These are phyloP conservation scores for Zizania palustris DNA, from an alignment of 202 grass and related monocot genomes.

Conservation along the genomic window DNA sequence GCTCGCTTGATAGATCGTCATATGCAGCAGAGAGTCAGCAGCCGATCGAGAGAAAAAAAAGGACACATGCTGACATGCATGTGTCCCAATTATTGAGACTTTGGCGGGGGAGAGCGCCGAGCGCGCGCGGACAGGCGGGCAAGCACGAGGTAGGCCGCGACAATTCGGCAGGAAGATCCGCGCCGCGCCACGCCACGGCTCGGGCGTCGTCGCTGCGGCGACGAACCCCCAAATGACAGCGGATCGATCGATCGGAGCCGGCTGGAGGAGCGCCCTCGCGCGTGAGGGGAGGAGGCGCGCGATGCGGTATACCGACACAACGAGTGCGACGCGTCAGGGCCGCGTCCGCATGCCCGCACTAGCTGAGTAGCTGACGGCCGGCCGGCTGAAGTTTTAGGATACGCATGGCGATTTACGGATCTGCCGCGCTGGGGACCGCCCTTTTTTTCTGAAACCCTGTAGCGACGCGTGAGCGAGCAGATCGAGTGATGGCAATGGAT, in stretches of 20 bases:
- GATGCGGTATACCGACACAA: neutral
- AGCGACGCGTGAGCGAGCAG: conserved; percentile 16
- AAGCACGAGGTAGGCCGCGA: conserved; percentile 51
- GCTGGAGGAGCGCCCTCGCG: neutral
- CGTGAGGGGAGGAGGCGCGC: neutral
- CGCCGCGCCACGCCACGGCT: neutral
- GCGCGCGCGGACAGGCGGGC: conserved; percentile 10
- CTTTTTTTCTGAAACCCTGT: neutral
- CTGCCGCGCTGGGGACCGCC: neutral
- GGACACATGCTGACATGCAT: conserved; percentile 31
- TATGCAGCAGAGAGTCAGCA: neutral
- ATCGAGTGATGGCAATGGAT: conserved; percentile 1
- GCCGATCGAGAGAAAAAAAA: conserved; percentile 8
- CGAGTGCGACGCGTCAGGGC: conserved; percentile 41
- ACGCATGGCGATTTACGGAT: conserved; percentile 20
- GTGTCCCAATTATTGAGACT: conserved; percentile 27
- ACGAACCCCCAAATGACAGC: neutral
- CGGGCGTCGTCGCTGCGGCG: neutral
- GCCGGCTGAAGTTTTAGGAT: conserved; percentile 26
- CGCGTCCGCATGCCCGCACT: neutral
- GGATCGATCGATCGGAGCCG: neutral
- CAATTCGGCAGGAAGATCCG: conserved; percentile 46
- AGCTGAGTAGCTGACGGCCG: neutral
- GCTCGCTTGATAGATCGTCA: neutral
- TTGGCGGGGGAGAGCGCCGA: neutral